Percentiles rank a stretch among this genome's conserved stretches.
phyloP scores from a whole-genome alignment of 2,329 filamentous ascomycete genomes.

The Verticillium tricorpus region DNA sequence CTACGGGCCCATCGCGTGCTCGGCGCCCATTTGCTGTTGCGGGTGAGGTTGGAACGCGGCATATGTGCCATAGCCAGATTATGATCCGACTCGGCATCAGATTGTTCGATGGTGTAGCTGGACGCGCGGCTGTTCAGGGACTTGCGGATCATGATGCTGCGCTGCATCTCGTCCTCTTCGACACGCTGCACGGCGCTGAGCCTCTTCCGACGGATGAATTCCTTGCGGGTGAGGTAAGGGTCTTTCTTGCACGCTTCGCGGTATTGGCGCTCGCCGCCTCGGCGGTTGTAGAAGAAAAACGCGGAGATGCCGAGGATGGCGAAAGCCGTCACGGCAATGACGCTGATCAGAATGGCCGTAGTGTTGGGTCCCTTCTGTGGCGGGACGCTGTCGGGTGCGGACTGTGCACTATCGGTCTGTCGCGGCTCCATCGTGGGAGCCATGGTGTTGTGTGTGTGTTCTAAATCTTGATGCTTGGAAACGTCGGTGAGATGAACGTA shows the following conservation, averaged over 20 bases:
- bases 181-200: conserved; percentile 18
- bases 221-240: conserved; percentile 19
- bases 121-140: conserved; percentile 23
- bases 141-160: conserved; percentile 38
- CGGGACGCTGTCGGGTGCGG: background rate
- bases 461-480: background rate
- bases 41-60: background rate
- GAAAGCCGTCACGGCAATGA: conserved; percentile 17
- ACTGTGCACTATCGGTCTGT: background rate
- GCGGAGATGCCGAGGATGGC: conserved; percentile 17
- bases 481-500: background rate
- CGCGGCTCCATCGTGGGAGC: background rate
- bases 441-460: background rate
- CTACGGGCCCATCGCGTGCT: background rate
- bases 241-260: conserved; percentile 16
- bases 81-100: background rate
- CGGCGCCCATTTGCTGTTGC: background rate
- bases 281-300: conserved; percentile 14
- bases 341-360: conserved; percentile 13
- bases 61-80: background rate
- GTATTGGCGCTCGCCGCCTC: conserved; percentile 16
- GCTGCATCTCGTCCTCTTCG: conserved; percentile 31
- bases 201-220: conserved; percentile 18
- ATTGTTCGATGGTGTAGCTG: background rate
- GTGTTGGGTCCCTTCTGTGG: background rate